Percentiles rank a stretch among this genome's conserved stretches.
phyloP scores from a whole-genome alignment of 345 rosid genomes.

The Theobroma cacao region DNA sequence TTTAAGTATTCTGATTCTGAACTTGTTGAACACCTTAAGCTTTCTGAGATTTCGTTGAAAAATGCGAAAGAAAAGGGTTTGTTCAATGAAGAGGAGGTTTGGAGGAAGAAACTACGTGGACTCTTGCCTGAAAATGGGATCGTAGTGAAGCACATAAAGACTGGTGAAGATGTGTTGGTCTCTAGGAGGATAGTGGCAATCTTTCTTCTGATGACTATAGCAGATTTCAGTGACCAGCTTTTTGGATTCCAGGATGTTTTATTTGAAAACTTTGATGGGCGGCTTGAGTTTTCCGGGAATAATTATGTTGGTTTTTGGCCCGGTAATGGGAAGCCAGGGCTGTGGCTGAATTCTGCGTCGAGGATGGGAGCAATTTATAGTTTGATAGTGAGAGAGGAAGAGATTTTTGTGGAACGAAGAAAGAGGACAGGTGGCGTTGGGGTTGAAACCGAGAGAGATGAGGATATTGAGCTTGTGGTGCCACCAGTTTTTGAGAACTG shows the following conservation, averaged over 20 bases:
- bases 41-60: slow-evolving; percentile 52
- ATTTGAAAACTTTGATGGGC: slow-evolving; percentile 60
- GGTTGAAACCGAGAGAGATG: slow-evolving; percentile 49
- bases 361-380: slow-evolving; percentile 81
- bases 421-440: slow-evolving; percentile 30
- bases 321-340: slow-evolving; percentile 84
- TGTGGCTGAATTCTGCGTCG: slow-evolving; percentile 72
- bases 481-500: slow-evolving; percentile 76
- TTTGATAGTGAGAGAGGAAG: slow-evolving; percentile 73
- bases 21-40: slow-evolving; percentile 59
- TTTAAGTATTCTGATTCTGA: slow-evolving; percentile 70
- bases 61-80: slow-evolving; percentile 60
- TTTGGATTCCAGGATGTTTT: slow-evolving; percentile 71
- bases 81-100: slow-evolving; percentile 54
- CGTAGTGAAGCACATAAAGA: slow-evolving; percentile 68
- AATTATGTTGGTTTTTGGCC: slow-evolving; percentile 72
- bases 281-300: slow-evolving; percentile 67
- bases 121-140: slow-evolving; percentile 62
- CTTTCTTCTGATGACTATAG: slow-evolving; percentile 81
- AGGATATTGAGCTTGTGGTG: slow-evolving; percentile 66
- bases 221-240: slow-evolving; percentile 88
- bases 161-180: slow-evolving; percentile 63
- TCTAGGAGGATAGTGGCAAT: slow-evolving; percentile 66
- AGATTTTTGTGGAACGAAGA: slow-evolving; percentile 58
- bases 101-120: slow-evolving; percentile 75